Percentiles rank a stretch among this genome's conserved stretches.
These are phyloP conservation scores for Phytophthora constricta DNA, from an alignment of 352 stramenopile species.

Conservation along the genomic window DNA sequence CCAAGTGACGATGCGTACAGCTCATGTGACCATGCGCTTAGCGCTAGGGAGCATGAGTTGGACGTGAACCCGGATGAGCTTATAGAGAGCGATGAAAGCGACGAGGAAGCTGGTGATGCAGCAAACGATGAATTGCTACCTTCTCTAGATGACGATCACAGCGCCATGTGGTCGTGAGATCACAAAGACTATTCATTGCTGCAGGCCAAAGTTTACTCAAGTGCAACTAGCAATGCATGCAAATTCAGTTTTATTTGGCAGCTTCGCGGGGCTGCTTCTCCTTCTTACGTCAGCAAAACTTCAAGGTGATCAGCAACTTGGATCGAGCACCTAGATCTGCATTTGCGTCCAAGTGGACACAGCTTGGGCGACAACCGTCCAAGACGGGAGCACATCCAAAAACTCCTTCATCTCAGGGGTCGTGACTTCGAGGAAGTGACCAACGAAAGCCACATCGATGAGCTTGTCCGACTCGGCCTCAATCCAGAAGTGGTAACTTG, in stretches of 20 bases:
- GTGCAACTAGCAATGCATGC: background rate
- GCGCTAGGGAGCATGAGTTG: constrained; percentile 20
- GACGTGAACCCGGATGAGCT: constrained; percentile 40
- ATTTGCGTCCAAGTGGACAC: constrained; percentile 70
- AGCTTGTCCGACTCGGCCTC: constrained; percentile 54
- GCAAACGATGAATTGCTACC: no score
- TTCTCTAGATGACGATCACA: no score
- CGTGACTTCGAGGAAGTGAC: constrained; percentile 64
- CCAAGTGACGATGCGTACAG: constrained; percentile 15
- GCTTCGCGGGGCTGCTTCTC: no score
- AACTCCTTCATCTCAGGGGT: constrained; percentile 63
- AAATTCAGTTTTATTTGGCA: background rate
- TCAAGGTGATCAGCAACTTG: background rate
- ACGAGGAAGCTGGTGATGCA: constrained; percentile 19
- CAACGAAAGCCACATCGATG: constrained; percentile 70
- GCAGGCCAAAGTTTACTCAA: no score
- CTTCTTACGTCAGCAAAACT: no score
- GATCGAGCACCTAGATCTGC: constrained; percentile 51
- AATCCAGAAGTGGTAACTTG: constrained; percentile 82
- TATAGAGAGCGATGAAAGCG: constrained; percentile 35
- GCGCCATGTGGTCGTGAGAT: no score
- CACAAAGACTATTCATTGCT: no score
- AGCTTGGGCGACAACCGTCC: constrained; percentile 45
- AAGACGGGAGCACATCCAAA: constrained; percentile 50
- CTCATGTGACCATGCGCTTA: background rate